A percentile compares a stretch with the other conserved stretches of the same genome.
These are phyloP conservation scores for Candida labiduridarum DNA, from an alignment of 1,139 yeast genomes.

Conservation along the genomic window DNA sequence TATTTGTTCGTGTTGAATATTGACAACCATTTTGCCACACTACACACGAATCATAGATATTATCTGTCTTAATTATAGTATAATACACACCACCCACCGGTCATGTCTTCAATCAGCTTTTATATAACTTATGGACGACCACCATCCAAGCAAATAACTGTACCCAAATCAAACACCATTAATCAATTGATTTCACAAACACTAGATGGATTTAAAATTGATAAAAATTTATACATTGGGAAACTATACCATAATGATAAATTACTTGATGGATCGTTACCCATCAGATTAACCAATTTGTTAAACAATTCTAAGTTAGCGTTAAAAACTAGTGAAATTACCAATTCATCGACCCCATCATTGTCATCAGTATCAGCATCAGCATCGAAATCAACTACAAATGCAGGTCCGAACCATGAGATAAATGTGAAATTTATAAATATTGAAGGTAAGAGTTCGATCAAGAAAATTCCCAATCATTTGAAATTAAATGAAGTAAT, in stretches of 20 bases:
- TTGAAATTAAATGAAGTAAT: constrained; percentile 17
- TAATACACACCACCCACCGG: not conserved
- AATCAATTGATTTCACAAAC: constrained; percentile 30
- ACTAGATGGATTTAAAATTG: constrained; percentile 11
- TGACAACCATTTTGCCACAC: not conserved
- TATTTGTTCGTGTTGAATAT: too few relatives aligned
- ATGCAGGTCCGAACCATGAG: constrained; percentile 15
- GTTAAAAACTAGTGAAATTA: constrained; percentile 19
- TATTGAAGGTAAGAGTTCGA: constrained; percentile 11
- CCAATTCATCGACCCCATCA: constrained; percentile 5
- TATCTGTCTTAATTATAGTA: constrained; percentile 7
- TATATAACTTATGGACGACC: constrained; percentile 22
- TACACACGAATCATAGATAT: too few relatives aligned
- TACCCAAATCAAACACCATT: constrained; percentile 28
- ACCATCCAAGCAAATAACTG: constrained; percentile 27
- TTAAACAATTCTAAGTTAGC: constrained; percentile 35
- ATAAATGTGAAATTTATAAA: constrained; percentile 28
- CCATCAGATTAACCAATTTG: constrained; percentile 36
- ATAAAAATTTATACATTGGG: constrained; percentile 21
- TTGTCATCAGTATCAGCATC: constrained; percentile 2
- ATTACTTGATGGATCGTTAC: constrained; percentile 33
- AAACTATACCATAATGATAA: constrained; percentile 32
- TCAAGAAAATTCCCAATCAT: constrained; percentile 14
- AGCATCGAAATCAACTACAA: too few relatives aligned
- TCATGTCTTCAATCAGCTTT: constrained; percentile 21